A percentile compares a stretch with the other conserved stretches of the same genome.
These are phyloP conservation scores for Epichloe typhina DNA, from an alignment of 2,329 filamentous ascomycete genomes.

Conservation along the genomic window DNA sequence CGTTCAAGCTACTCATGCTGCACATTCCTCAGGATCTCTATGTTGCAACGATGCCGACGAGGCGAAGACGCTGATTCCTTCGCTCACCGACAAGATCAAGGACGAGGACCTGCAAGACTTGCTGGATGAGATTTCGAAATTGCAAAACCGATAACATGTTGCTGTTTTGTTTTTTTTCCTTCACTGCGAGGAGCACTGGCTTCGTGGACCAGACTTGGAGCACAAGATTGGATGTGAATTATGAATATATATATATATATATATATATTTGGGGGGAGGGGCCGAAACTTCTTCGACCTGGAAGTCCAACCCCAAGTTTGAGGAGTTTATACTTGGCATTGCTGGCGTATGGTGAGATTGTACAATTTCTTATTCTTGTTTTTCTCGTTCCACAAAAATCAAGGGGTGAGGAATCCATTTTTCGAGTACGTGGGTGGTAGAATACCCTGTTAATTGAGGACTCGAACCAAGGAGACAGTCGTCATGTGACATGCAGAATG, in stretches of 20 bases:
- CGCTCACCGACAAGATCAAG: slow-evolving; percentile 72
- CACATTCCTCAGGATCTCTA: slow-evolving; percentile 52
- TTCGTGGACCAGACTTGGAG: neutral
- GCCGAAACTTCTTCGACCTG: neutral
- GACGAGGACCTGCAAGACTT: slow-evolving; percentile 82
- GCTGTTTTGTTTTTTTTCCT: too few relatives aligned
- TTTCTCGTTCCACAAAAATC: neutral
- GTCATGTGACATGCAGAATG: neutral
- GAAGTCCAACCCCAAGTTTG: neutral
- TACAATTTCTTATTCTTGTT: neutral
- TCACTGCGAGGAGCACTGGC: neutral
- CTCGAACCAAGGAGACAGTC: neutral
- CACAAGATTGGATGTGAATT: neutral
- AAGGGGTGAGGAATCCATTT: neutral
- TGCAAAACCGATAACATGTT: slow-evolving; percentile 31
- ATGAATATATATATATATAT: neutral
- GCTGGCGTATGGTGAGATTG: slow-evolving; percentile 1
- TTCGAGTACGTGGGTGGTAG: neutral
- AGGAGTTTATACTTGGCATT: slow-evolving; percentile 3
- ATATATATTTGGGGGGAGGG: neutral
- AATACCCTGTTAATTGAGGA: slow-evolving; percentile 1
- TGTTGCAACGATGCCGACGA: slow-evolving; percentile 91
- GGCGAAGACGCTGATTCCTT: slow-evolving; percentile 91
- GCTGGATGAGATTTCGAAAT: slow-evolving; percentile 80
- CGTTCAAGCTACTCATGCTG: neutral